These are phyloP conservation scores for Gloeopeniophorella convolvens DNA, from an alignment of 768 basidiomycete genomes.

Conservation along the genomic window DNA sequence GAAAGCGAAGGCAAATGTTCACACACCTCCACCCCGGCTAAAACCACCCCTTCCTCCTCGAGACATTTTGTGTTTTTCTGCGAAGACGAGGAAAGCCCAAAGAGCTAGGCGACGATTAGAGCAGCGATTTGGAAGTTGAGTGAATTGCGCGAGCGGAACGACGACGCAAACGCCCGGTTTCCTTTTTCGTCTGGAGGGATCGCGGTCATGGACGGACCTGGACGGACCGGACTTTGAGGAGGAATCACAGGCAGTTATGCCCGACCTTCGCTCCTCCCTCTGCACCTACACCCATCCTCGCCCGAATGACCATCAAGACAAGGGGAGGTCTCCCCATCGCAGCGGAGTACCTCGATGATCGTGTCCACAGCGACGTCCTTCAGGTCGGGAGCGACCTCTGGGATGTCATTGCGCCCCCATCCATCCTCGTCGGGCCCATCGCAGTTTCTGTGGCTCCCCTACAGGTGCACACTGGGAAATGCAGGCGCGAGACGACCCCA, in stretches of 20 bases:
- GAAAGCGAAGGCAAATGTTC: background rate
- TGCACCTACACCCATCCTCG: background rate
- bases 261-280: background rate
- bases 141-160: too few species aligned
- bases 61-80: slow-evolving; percentile 33
- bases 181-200: background rate
- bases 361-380: background rate
- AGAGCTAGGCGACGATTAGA: background rate
- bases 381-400: slow-evolving; percentile 8
- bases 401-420: slow-evolving; percentile 1
- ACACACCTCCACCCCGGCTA: slow-evolving; percentile 44
- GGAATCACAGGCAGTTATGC: background rate
- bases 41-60: slow-evolving; percentile 42
- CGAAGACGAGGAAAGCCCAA: background rate
- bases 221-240: too few species aligned
- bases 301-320: slow-evolving; percentile 1
- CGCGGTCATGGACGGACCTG: slow-evolving; percentile 15
- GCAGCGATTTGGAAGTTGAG: too few species aligned
- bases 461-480: background rate
- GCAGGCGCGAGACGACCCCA: slow-evolving; percentile 1
- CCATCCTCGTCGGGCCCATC: background rate
- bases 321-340: background rate
- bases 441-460: slow-evolving; percentile 7
- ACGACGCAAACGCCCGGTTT: background rate
- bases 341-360: background rate